Evolutionary conservation across 176 grass and related monocot genomes (phyloP).

Genomic region (Oryza meridionalis): DNA sequence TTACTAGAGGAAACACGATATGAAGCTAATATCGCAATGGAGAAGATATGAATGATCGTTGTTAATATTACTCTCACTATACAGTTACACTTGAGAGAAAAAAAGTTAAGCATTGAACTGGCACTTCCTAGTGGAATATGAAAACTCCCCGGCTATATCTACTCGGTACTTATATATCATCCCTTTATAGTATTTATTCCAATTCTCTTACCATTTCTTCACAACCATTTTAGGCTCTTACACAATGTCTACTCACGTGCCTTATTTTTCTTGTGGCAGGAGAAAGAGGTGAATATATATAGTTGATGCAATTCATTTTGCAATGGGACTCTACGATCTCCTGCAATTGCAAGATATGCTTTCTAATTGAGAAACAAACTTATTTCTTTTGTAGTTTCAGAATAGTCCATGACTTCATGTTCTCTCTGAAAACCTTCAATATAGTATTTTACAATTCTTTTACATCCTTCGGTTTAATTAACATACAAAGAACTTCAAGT

Average conservation of each 20-base stretch:
- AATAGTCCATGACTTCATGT: neutral
- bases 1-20: neutral
- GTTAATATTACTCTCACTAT: too few relatives aligned
- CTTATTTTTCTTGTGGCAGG: neutral
- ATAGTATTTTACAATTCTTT: neutral
- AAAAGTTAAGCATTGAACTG: neutral
- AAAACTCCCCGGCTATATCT: neutral
- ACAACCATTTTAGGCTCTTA: neutral
- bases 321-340: neutral
- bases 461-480: neutral
- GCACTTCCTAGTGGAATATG: neutral
- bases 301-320: neutral
- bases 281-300: neutral
- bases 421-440: neutral
- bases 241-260: neutral
- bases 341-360: neutral
- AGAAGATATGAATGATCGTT: neutral
- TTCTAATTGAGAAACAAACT: neutral
- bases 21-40: neutral
- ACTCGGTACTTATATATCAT: neutral
- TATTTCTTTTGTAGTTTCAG: neutral
- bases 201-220: neutral
- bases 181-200: neutral
- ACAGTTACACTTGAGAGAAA: neutral
- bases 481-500: neutral